Evolutionary conservation across 176 grass and related monocot genomes (phyloP), one percentile per base, ranked within the genome.

Genomic region (Tillandsia fasciculata): DNA sequence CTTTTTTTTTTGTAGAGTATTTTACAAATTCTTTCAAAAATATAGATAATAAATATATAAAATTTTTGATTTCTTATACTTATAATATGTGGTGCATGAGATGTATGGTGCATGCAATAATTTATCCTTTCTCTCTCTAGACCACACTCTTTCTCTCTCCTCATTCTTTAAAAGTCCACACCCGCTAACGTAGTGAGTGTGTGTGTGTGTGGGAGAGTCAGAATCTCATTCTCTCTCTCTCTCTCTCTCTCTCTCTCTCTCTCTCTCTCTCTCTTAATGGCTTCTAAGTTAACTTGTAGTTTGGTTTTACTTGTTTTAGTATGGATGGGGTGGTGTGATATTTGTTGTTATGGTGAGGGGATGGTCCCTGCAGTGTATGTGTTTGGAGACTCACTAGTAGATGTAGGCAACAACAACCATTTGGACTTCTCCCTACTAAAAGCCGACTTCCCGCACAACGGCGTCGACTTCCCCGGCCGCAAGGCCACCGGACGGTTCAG

Each of bases 361-460:
- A 11, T 73, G 2, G 85, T 86, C 6, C 77, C 85, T 4, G 92
- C 85, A 10, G 64, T 89, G 67, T 96, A 96, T 76, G 88, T 96
- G 42, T 64, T 96, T 13, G 92, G 92, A 13, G 92, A 96, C 83
- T 96, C 92, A 9, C 70, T 96, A 9, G 88, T 80, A 14, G 92
- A 96, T 77, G 92, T 91, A 0, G 92, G 92, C 13, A 96, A 96
- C 78, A 96, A 96, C 83, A 87, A 96, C 78, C 13, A 87, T 65
- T 29, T 96, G 29, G n/a, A 9, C 1, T 18, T 86, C 49, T 84
- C 85, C 10, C 74, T 96, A 1, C 86, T 96, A 11, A 91, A 77
- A 77, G 92, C 92, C 10, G 76, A 96, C 76, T 91, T 89, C 78
- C 65, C 92, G 0, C 88, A 96, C 70, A 91, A 96, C 72, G 92